Conservation (phyloP, 306 rosid genomes). For the Citrullus mucosospermus region DNA sequence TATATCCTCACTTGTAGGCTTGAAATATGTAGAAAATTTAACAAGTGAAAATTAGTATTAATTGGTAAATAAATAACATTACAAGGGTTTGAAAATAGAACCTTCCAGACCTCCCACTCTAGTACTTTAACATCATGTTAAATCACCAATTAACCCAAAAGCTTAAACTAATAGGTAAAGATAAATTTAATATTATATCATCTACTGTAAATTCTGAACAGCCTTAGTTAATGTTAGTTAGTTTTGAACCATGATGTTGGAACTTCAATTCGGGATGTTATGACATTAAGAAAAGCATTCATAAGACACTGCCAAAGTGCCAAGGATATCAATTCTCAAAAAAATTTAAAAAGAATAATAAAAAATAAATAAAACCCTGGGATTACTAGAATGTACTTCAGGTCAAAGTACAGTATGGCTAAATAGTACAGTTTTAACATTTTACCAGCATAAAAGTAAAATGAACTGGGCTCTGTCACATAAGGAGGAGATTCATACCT, state of each 20-base stretch:
- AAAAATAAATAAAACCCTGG: too few species aligned
- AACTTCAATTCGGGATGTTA: background rate
- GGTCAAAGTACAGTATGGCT: background rate
- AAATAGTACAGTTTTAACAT: background rate
- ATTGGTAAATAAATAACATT: too few species aligned
- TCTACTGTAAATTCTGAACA: too few species aligned
- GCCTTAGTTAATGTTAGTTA: background rate
- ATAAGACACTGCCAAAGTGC: background rate
- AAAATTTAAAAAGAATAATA: background rate
- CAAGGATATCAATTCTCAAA: background rate
- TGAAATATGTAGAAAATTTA: too few species aligned
- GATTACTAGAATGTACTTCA: background rate
- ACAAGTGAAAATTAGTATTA: too few species aligned
- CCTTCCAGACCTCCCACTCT: too few species aligned
- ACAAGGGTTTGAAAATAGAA: too few species aligned
- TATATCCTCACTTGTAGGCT: too few species aligned
- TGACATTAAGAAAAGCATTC: background rate
- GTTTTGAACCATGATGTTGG: background rate
- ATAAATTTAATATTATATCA: too few species aligned
- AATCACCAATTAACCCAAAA: too few species aligned
- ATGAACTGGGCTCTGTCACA: background rate
- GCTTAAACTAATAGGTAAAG: too few species aligned
- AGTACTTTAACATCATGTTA: too few species aligned
- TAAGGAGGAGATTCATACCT: slow-evolving; percentile 30
- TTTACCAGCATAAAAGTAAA: background rate